Conservation (phyloP, 805 yeast genomes). For the Zygosaccharomyces lentus region DNA sequence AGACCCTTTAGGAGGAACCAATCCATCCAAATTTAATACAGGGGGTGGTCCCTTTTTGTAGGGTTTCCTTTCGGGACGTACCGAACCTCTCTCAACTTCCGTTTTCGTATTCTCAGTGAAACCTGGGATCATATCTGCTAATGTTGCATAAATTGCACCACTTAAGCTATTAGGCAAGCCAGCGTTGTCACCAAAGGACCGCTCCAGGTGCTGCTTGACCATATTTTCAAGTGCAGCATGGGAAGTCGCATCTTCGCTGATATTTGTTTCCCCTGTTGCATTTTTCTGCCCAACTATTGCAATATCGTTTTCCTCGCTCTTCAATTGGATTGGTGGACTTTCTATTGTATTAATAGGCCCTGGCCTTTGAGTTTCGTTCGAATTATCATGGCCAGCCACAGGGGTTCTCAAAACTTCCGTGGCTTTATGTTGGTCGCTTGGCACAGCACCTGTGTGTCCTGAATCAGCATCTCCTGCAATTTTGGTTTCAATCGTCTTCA, state of each 20-base stretch:
- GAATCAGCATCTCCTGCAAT: not conserved
- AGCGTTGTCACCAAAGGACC: slow-evolving; percentile 10
- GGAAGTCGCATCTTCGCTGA: slow-evolving; percentile 10
- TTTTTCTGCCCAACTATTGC: not conserved
- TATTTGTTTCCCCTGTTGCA: not conserved
- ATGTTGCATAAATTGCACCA: slow-evolving; percentile 23
- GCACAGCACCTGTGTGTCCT: not conserved
- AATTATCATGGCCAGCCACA: too few species aligned
- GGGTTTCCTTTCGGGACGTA: slow-evolving; percentile 7
- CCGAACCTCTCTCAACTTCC: slow-evolving; percentile 2
- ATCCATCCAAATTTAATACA: slow-evolving; percentile 30
- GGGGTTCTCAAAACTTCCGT: too few species aligned
- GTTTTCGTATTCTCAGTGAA: slow-evolving; percentile 13
- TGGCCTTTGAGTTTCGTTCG: too few species aligned
- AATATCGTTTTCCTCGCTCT: not conserved
- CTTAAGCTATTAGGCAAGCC: slow-evolving; percentile 17
- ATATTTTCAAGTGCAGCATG: slow-evolving; percentile 21
- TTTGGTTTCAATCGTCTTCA: not conserved
- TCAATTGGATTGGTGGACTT: not conserved
- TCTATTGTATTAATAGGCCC: too few species aligned
- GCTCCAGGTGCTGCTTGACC: slow-evolving; percentile 23
- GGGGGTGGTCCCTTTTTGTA: slow-evolving; percentile 19
- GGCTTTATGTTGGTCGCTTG: not conserved
- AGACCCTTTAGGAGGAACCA: slow-evolving; percentile 25
- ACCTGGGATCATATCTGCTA: slow-evolving; percentile 23